Evolutionary conservation across 192 early-diverging fungal genomes (phyloP).

Genomic region (Coemansia sp.): DNA sequence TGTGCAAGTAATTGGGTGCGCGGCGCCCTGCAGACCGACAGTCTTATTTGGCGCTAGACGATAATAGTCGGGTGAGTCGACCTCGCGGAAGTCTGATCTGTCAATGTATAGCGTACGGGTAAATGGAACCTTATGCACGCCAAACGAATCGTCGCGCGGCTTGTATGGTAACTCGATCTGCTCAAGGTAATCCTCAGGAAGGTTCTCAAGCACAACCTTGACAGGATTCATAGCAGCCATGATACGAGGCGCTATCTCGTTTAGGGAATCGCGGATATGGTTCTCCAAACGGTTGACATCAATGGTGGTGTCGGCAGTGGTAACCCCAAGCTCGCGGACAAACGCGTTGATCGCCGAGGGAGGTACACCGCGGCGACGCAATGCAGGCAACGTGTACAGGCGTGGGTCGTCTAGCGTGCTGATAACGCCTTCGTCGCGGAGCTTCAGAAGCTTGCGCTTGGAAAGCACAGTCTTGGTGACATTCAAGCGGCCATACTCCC

Average conservation of each 20-base stretch:
- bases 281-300: conserved; percentile 89
- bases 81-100: conserved; percentile 87
- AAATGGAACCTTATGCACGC: conserved; percentile 85
- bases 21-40: conserved; percentile 88
- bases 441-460: conserved; percentile 94
- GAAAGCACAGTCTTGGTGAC: conserved; percentile 94
- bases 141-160: conserved; percentile 83
- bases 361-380: conserved; percentile 96
- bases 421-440: conserved; percentile 79
- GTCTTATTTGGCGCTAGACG: conserved; percentile 90
- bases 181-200: conserved; percentile 80
- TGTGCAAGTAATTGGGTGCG: conserved; percentile 85
- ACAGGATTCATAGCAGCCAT: conserved; percentile 91
- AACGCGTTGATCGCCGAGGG: conserved; percentile 98
- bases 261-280: conserved; percentile 91
- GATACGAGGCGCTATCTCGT: conserved; percentile 87
- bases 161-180: conserved; percentile 85
- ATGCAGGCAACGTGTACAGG: conserved; percentile 90
- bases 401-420: conserved; percentile 96
- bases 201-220: conserved; percentile 85
- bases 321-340: conserved; percentile 87
- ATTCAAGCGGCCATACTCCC: conserved; percentile 96
- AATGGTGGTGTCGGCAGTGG: conserved; percentile 76
- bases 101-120: conserved; percentile 95
- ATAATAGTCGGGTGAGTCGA: conserved; percentile 92